Base-by-base conservation (phyloP, 495 filamentous ascomycete genomes). In the Penicillium desertorum region DNA sequence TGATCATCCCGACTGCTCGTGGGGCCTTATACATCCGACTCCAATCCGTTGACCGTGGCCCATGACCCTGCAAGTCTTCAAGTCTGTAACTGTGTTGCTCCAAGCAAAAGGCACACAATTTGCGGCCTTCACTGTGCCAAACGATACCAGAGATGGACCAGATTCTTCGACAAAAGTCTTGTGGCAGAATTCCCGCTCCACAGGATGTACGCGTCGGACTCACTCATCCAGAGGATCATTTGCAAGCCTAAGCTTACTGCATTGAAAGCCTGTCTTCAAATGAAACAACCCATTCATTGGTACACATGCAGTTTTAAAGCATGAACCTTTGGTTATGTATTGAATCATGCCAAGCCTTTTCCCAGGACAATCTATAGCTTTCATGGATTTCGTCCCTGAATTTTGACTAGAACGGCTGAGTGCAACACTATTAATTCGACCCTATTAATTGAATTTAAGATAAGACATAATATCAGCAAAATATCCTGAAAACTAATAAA, bases 361-460 rank as follows among this genome's bases (percentile, higher is more conserved):
- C 4, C n/a, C 23, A 29, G 27, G 25, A 44, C 17, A 43, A 53
- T 44, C 39, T 43, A 53, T 43, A 34, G 27, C 27, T 23, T 53
- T 17, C n/a, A 53, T 44, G 23, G 39, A 44, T 44, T 23, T 34
- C 4, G 36, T 44, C 39, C 23, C 44, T 44, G 32, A 17, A 34
- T 34, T 17, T 36, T 11, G 5, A 17, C 47, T 11, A 32, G 7
- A 20, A 30, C 5, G 27, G 25, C 51, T 20, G 39, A 22, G 4
- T 50, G 27, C 30, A 10, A 37, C 29, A 17, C 2, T 5, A 49
- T 34, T 48, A 48, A 32, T 48, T 17, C 7, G 4, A 48, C 3
- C 11, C 29, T 14, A 19, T 16, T 49, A 14, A 16, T 36, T 8
- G 5, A 12, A 44, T 16, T 19, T 0, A 25, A 25, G 11, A 25